A percentile compares a stretch with the other conserved stretches of the same genome.
These are phyloP conservation scores for Penicillium psychrosexuale DNA, from an alignment of 2,329 filamentous ascomycete genomes.

Conservation along the genomic window DNA sequence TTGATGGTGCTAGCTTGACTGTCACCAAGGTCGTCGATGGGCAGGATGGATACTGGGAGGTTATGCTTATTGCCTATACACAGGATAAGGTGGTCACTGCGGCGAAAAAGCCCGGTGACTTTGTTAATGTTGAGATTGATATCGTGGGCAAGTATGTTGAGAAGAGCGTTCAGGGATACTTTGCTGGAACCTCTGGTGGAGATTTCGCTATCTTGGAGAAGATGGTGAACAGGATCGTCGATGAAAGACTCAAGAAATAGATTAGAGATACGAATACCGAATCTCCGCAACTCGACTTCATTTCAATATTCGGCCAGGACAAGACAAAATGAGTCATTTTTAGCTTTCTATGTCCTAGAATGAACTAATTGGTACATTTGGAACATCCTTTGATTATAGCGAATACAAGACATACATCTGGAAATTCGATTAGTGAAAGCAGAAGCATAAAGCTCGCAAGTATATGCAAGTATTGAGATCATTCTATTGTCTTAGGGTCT, in stretches of 20 bases:
- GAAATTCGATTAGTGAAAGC: neutral
- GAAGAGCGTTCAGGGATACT: conserved; percentile 82
- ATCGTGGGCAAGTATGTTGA: conserved; percentile 66
- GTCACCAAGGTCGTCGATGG: conserved; percentile 80
- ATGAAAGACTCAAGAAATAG: conserved; percentile 58
- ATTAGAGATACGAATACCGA: neutral
- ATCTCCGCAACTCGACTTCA: neutral
- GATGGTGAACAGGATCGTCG: conserved; percentile 71
- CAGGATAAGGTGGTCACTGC: conserved; percentile 87
- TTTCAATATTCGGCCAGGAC: neutral
- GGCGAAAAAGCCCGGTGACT: conserved; percentile 71
- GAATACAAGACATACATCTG: conserved; percentile 1
- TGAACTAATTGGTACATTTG: neutral
- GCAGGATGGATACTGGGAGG: conserved; percentile 80
- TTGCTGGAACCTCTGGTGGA: conserved; percentile 47
- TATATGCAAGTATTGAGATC: neutral
- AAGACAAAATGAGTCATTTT: neutral
- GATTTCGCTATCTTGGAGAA: conserved; percentile 61
- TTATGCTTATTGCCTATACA: conserved; percentile 97
- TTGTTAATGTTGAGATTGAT: conserved; percentile 90
- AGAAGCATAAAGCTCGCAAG: neutral
- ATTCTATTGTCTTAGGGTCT: neutral
- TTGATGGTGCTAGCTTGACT: conserved; percentile 93
- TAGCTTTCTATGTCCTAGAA: neutral
- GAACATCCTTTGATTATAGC: neutral